Evolutionary conservation across 768 basidiomycete genomes (phyloP).

Genomic region (Pleurotus pulmonarius): DNA sequence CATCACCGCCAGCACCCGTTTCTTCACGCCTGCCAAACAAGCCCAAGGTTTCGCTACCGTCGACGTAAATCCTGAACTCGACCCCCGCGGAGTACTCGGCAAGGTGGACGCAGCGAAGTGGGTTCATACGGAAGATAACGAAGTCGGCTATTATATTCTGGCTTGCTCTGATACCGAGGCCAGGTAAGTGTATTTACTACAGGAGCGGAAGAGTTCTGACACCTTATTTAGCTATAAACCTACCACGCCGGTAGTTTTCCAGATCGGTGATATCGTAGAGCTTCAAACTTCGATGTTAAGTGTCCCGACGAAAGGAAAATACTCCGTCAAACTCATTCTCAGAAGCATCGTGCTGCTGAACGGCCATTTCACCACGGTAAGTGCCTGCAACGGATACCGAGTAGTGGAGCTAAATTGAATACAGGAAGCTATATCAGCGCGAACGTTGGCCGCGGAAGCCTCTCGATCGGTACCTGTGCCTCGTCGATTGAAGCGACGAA

Average conservation of each 20-base stretch:
- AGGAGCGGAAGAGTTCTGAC: too few relatives aligned
- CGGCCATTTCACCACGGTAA: neutral
- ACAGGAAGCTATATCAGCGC: neutral
- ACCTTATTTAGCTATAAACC: neutral
- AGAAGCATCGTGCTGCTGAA: neutral
- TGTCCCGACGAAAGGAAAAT: neutral
- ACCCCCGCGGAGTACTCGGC: neutral
- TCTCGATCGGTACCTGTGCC: neutral
- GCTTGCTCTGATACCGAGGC: neutral
- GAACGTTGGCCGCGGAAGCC: neutral
- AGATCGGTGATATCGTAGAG: neutral
- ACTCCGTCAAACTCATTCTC: neutral
- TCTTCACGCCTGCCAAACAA: neutral
- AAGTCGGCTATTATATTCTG: neutral
- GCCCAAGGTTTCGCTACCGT: neutral
- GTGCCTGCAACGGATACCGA: neutral
- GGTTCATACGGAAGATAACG: neutral
- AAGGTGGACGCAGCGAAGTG: neutral
- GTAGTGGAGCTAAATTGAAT: neutral
- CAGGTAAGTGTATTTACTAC: too few relatives aligned
- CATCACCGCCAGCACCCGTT: neutral
- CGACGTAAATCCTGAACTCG: neutral
- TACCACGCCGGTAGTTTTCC: neutral
- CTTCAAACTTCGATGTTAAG: neutral
- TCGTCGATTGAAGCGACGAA: neutral